phyloP scores from a whole-genome alignment of 805 yeast genomes.

The Lipomyces mesembrius region DNA sequence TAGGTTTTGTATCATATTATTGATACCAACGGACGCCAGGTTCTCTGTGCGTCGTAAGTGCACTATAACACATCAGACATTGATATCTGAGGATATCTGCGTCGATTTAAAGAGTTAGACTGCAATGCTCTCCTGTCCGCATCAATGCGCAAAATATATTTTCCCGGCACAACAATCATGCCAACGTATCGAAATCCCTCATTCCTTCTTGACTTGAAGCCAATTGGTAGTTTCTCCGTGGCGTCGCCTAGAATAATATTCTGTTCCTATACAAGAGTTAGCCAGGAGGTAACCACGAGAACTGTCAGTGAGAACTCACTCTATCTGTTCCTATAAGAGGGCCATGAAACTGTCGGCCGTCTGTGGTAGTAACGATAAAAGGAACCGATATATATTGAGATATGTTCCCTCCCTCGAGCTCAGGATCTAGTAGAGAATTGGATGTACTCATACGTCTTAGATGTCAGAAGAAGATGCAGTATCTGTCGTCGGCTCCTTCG shows the following conservation, averaged over 20 bases:
- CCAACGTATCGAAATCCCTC: slow-evolving; percentile 33
- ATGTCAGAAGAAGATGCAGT: neutral
- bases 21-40: too few relatives aligned
- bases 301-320: slow-evolving; percentile 15
- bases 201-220: slow-evolving; percentile 16
- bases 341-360: slow-evolving; percentile 37
- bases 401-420: slow-evolving; percentile 42
- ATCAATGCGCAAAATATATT: slow-evolving; percentile 31
- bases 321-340: slow-evolving; percentile 35
- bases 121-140: slow-evolving; percentile 7
- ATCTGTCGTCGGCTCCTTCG: neutral
- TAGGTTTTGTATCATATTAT: neutral
- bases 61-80: neutral
- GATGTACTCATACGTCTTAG: neutral
- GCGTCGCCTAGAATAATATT: slow-evolving; percentile 37
- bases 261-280: slow-evolving; percentile 24
- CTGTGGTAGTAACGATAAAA: slow-evolving; percentile 29
- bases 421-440: neutral
- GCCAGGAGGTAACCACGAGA: neutral
- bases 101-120: neutral
- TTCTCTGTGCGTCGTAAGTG: neutral
- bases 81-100: neutral
- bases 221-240: slow-evolving; percentile 28
- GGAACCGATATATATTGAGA: slow-evolving; percentile 21
- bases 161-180: slow-evolving; percentile 38